Evolutionary conservation across 2,329 filamentous ascomycete genomes (phyloP), one percentile per base, ranked within the genome.

Genomic region (Ceratocystis harringtonii): DNA sequence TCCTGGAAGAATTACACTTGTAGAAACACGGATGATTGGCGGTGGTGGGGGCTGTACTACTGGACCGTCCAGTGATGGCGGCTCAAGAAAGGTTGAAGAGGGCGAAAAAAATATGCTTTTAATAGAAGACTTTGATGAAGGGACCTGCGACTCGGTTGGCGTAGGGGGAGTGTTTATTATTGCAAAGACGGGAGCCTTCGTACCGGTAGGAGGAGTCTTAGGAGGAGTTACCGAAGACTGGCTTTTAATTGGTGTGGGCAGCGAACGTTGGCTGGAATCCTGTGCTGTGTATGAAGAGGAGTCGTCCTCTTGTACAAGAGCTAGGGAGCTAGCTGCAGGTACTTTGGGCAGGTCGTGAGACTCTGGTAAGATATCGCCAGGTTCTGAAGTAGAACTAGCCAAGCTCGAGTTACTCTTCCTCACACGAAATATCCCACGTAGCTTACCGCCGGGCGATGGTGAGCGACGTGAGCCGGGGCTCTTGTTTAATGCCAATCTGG

Each of bases 141-240:
- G 69, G 36, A 68, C 68, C 64, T 66, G 69, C 19, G 73, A 71
- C 57, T 85, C 80, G 52, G 80, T 83, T 30, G 84, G 84, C 1
- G 84, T 86, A n/a, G 84, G 84, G 12, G 84, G 84, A 8, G 84
- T 86, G 71, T 83, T 86, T 67, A 86, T 81, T 69, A 87, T 86
- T 64, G 81, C 74, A 4, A 83, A 83, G 19, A 78, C 76, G 30
- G 72, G 68, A 10, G 74, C 72, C 44, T 80, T 78, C 67, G 65
- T 52, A 55, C 65, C 64, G 12, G 72, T 72, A 36, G 72, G 72
- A 2, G 80, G 78, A n/a, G 81, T 80, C 81, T 66, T 74, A 74
- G 63, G 81, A 79, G 32, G 76, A 72, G 17, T 65, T 12, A 36
- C n/a, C 5, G 63, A 57, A 44, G 66, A 43, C 30, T 30, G 32